These are phyloP conservation scores for Camelina neglecta DNA, from an alignment of 345 rosid genomes.

Conservation along the genomic window DNA sequence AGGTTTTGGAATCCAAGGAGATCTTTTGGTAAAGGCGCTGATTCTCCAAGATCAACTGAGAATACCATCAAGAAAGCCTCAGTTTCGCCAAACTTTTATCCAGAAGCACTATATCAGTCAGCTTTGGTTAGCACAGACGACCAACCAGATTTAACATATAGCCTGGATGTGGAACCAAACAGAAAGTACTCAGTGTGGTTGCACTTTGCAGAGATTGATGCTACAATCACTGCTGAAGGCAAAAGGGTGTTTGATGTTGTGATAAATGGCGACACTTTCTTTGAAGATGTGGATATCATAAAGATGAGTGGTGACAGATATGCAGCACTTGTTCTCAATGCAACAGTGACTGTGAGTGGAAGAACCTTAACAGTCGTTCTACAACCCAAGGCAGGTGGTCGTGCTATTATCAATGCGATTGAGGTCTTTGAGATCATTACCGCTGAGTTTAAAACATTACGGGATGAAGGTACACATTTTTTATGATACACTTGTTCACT, in stretches of 20 bases:
- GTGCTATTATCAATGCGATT: conserved; percentile 83
- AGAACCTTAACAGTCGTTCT: conserved; percentile 74
- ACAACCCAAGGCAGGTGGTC: conserved; percentile 66
- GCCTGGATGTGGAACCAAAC: conserved; percentile 89
- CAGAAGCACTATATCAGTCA: conserved; percentile 82
- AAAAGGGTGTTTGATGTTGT: conserved; percentile 83
- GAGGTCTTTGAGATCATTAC: conserved; percentile 83
- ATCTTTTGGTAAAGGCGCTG: conserved; percentile 67
- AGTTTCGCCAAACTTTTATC: conserved; percentile 81
- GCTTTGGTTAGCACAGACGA: conserved; percentile 72
- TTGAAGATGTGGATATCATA: conserved; percentile 65
- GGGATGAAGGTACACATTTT: conserved; percentile 72
- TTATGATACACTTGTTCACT: background rate
- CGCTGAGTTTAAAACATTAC: conserved; percentile 71
- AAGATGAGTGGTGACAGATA: conserved; percentile 70
- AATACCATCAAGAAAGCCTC: conserved; percentile 66
- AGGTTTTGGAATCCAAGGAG: conserved; percentile 79
- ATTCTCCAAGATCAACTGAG: conserved; percentile 67
- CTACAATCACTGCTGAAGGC: conserved; percentile 60
- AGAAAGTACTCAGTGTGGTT: conserved; percentile 91
- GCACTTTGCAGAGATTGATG: conserved; percentile 95
- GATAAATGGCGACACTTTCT: conserved; percentile 66
- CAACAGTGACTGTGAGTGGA: conserved; percentile 77
- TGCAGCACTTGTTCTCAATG: conserved; percentile 81
- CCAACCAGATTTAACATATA: conserved; percentile 70